These are phyloP conservation scores for Fusarium sp. DNA, from an alignment of 2,329 filamentous ascomycete genomes.

Conservation along the genomic window DNA sequence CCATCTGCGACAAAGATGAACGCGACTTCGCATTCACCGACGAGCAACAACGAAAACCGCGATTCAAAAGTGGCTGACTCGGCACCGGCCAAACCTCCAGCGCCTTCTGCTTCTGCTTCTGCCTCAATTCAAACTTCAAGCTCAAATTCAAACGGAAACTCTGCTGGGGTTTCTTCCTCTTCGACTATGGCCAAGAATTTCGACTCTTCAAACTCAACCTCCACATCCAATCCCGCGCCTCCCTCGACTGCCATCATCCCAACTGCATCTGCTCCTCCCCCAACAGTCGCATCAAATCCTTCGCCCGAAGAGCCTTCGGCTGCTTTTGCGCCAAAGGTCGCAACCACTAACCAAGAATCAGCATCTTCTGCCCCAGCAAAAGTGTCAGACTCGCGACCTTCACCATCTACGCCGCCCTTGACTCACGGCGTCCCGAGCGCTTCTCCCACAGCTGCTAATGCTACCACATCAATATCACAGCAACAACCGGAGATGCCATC, in stretches of 20 bases:
- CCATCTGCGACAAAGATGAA: slow-evolving; percentile 16
- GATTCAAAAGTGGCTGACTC: slow-evolving; percentile 20
- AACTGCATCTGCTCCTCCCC: slow-evolving; percentile 1
- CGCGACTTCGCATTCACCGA: slow-evolving; percentile 20
- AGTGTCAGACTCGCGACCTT: slow-evolving; percentile 11
- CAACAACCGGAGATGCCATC: slow-evolving; percentile 33
- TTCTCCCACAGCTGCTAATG: slow-evolving; percentile 10
- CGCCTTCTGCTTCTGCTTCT: slow-evolving; percentile 3
- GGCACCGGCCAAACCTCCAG: not conserved
- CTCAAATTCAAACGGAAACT: slow-evolving; percentile 2
- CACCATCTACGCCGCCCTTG: slow-evolving; percentile 35
- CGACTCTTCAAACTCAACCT: slow-evolving; percentile 15
- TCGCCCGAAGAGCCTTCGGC: slow-evolving; percentile 7
- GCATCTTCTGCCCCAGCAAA: slow-evolving; percentile 6
- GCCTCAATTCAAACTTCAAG: not conserved
- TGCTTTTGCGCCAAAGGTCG: slow-evolving; percentile 1
- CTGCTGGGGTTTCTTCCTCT: slow-evolving; percentile 2
- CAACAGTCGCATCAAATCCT: slow-evolving; percentile 3
- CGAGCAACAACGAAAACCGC: slow-evolving; percentile 24
- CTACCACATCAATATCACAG: slow-evolving; percentile 22
- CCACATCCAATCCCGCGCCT: slow-evolving; percentile 22
- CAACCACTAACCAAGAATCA: slow-evolving; percentile 10
- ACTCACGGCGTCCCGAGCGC: slow-evolving; percentile 12
- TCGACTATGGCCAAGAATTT: not conserved
- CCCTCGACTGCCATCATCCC: not conserved